phyloP scores from a whole-genome alignment of 129 eudicot genomes.

The Smallanthus sonchifolius region DNA sequence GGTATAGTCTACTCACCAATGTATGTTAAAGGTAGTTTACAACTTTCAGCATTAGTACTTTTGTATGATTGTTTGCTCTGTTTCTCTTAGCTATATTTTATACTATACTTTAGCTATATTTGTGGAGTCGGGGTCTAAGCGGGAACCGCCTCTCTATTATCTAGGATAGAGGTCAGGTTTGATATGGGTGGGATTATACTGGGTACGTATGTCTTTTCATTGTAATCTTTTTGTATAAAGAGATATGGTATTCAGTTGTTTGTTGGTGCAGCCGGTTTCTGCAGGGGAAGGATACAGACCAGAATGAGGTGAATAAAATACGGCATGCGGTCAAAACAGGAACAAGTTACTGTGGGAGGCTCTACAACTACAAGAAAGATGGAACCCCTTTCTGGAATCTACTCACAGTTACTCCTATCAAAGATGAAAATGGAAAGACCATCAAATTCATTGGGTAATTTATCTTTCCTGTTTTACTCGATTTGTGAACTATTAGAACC shows the following conservation, averaged over 20 bases:
- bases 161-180: too few species aligned
- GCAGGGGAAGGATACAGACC: conserved; percentile 95
- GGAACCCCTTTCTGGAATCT: conserved; percentile 99
- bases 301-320: conserved; percentile 81
- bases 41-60: too few species aligned
- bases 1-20: too few species aligned
- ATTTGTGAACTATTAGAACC: background rate
- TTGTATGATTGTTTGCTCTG: too few species aligned
- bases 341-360: conserved; percentile 87
- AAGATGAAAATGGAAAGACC: conserved; percentile 75
- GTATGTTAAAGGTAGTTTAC: too few species aligned
- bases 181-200: too few species aligned
- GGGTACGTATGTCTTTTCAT: too few species aligned
- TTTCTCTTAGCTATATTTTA: too few species aligned
- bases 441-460: conserved; percentile 91
- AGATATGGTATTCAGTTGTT: background rate
- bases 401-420: conserved; percentile 88
- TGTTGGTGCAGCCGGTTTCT: conserved; percentile 78
- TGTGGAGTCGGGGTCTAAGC: too few species aligned
- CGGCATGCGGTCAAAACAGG: conserved; percentile 74
- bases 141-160: too few species aligned
- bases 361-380: conserved; percentile 89
- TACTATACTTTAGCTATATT: too few species aligned
- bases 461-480: background rate
- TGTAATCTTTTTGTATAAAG: too few species aligned